These are phyloP conservation scores for Cladophialophora yegresii DNA, from an alignment of 2,329 filamentous ascomycete species.

Conservation along the genomic window DNA sequence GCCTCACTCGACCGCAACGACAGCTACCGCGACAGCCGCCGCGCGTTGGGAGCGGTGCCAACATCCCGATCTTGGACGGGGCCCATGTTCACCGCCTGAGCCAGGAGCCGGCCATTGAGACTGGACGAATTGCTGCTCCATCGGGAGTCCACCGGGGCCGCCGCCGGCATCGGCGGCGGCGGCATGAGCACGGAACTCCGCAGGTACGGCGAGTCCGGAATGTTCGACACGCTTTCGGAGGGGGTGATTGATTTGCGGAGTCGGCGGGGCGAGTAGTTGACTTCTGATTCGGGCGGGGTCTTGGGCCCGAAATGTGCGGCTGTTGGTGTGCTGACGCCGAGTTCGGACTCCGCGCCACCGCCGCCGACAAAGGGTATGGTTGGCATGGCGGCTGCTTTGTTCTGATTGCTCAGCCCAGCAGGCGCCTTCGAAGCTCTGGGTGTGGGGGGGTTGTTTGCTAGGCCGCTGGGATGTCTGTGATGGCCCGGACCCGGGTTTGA, in stretches of 20 bases:
- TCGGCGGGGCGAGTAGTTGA: conserved; percentile 10
- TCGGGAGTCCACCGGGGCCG: not conserved
- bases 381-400: not conserved
- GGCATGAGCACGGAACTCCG: not conserved
- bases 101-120: not conserved
- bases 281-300: conserved; percentile 11
- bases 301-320: conserved; percentile 14
- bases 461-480: conserved; percentile 17
- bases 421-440: not conserved
- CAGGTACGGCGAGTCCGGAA: conserved; percentile 22
- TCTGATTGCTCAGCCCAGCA: not conserved
- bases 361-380: not conserved
- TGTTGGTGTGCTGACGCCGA: conserved; percentile 10
- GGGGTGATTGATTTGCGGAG: conserved; percentile 28
- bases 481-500: not conserved
- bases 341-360: not conserved
- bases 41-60: not conserved
- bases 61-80: not conserved
- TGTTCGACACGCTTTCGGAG: conserved; percentile 30
- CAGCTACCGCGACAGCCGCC: not conserved
- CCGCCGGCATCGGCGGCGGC: not conserved
- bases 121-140: not conserved
- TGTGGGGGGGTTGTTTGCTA: conserved; percentile 23
- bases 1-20: not conserved
- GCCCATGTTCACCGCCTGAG: not conserved